Evolutionary conservation across 2,329 filamentous ascomycete species (phyloP), one percentile per base, ranked within the genome.

Genomic region (Stromatinia cepivora): DNA sequence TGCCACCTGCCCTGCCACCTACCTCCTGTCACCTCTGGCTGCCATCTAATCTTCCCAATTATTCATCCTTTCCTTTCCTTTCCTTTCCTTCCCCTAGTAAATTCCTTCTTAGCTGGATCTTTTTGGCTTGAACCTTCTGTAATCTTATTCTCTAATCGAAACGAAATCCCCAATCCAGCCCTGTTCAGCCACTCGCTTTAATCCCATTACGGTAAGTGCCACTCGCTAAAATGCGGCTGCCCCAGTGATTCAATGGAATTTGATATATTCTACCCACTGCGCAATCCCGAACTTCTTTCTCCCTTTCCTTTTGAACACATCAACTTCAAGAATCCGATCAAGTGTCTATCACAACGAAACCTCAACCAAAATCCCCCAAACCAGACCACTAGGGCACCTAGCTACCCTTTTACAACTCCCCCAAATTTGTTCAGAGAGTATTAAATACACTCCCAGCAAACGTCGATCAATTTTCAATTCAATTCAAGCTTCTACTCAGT

Each of bases 351-450:
- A 72, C 66, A 75, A 72, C 75, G 66, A 70, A 70, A 54, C 58
- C 68, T 72, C 69, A 72, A 71, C 74, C 73, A 75, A 77, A 64
- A 54, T 79, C 78, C 78, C 79, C 79, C 80, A 82, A 79, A 71
- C 75, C 72, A 75, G 74, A 73, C 72, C 80, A 84, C 91, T 93
- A 93, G 91, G 91, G 91, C 91, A 92, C 91, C 83, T 87, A 93
- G 91, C 91, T 92, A 93, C 91, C 91, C 91, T 93, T 85, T 83
- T 81, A 83, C 82, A 83, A 83, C 81, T 83, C 84, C 85, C 87
- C 85, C 86, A 87, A 86, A 63, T 69, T 88, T 89, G 86, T 87
- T 86, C 86, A 89, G 90, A 67, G 66, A 67, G 66, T 89, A 91
- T 89, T 79, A 78, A 54, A 80, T 75, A 75, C 76, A 36, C 74